Base-by-base conservation (phyloP, 148 eudicot species). In the Cornus kousa region DNA sequence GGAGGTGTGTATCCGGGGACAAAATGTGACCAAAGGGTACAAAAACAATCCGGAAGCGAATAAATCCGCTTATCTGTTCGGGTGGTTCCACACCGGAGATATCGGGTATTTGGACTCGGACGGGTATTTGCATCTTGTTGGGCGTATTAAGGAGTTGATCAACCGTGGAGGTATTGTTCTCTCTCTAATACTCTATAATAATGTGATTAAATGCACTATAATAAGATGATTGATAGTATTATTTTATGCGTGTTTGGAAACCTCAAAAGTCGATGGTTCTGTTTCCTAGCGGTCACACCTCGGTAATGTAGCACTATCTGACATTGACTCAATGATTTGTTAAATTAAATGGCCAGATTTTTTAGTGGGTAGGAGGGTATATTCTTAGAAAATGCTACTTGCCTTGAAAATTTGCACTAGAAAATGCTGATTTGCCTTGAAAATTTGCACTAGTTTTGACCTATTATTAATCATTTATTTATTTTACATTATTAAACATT, bases 51-150 rank as follows among this genome's bases (percentile, higher is more conserved):
- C 95, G 3, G 99, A 89, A 80, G 99, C 99, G 0, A 93, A 93
- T 71, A 90, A 93, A 72, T 74, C 93, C 1, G 99, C 89, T 23
- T 95, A 87, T 77, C 87, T 37, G 60, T 95, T 89, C 75, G 98
- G 97, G 72, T 95, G 99, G 99, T 95, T 95, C 40, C 99, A 95
- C 70, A 95, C 99, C 7, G 99, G 99, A 14, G 99, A 95, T 82
- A 79, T 91, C 12, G 99, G 99, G 31, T 93, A 66, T 79, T 78
- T 95, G 7, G 98, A 95, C 72, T 85, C 90, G 28, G 94, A 93
- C 59, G 98, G 99, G 11, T 95, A 89, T 83, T 86, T 95, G 88
- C 97, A 92, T 82, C 88, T 95, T 59, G 99, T 95, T 31, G 99
- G 99, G 9, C 87, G 99, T 78, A 95, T 95, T 69, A 95, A 95